These are phyloP conservation scores for Globisporangium spiculum DNA, from an alignment of 352 stramenopile species.

Conservation along the genomic window DNA sequence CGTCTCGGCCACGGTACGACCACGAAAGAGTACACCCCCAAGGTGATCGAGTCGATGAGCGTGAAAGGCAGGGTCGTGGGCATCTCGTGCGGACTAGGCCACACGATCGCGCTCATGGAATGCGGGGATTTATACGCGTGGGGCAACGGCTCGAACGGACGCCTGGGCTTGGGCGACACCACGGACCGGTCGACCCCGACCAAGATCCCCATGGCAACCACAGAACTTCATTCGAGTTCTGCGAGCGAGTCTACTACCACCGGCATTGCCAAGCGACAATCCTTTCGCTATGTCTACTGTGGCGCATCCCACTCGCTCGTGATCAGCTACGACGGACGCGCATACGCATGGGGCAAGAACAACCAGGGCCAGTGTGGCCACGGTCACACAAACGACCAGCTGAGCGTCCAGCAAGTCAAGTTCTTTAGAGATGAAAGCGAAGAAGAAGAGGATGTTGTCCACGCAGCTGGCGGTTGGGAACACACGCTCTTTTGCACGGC, in stretches of 20 bases:
- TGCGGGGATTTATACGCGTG: constrained; percentile 74
- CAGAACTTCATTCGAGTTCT: not conserved
- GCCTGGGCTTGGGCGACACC: constrained; percentile 75
- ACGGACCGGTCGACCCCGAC: constrained; percentile 64
- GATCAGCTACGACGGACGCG: constrained; percentile 46
- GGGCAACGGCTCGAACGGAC: constrained; percentile 85
- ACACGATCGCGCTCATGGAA: constrained; percentile 59
- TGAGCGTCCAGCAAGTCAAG: constrained; percentile 46
- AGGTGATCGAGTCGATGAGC: constrained; percentile 56
- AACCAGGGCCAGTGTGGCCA: constrained; percentile 84
- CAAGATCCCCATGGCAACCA: constrained; percentile 2
- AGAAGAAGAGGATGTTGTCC: constrained; percentile 34
- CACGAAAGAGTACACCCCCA: constrained; percentile 67
- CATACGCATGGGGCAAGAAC: constrained; percentile 80
- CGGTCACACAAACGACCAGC: constrained; percentile 74
- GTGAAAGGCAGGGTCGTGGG: constrained; percentile 54
- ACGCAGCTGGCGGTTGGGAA: constrained; percentile 74
- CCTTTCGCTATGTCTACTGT: constrained; percentile 54
- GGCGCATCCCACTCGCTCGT: constrained; percentile 79
- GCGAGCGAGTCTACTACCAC: not conserved
- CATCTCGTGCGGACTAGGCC: constrained; percentile 61
- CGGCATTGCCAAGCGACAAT: not conserved
- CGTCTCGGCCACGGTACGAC: constrained; percentile 71
- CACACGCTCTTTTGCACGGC: constrained; percentile 72
- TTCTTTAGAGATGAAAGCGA: constrained; percentile 51